Conservation (phyloP, 2,329 filamentous ascomycete species). For the Alternaria viburni region DNA sequence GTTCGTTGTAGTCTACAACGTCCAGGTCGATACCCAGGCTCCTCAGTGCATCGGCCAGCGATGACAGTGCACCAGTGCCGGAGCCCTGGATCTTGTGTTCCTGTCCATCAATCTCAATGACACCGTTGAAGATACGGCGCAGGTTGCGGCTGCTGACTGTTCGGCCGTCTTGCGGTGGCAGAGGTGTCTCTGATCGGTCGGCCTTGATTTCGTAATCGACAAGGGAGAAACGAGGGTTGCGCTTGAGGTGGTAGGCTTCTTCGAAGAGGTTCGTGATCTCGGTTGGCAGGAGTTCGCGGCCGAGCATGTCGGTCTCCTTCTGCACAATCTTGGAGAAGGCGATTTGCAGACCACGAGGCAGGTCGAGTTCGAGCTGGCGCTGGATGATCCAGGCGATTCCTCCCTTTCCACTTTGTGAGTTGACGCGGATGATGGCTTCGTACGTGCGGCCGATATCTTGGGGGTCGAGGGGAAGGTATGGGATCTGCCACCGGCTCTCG, state of each 20-base stretch:
- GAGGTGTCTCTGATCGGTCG: conserved; percentile 79
- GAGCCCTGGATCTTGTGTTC: conserved; percentile 80
- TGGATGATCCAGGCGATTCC: conserved; percentile 94
- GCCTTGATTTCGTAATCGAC: conserved; percentile 91
- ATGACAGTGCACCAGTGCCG: conserved; percentile 90
- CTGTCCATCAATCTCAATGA: conserved; percentile 79
- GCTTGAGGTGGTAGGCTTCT: conserved; percentile 81
- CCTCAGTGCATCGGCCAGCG: conserved; percentile 80
- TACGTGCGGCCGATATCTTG: conserved; percentile 95
- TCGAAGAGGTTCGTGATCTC: conserved; percentile 93
- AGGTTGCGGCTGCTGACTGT: conserved; percentile 79
- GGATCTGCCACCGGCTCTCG: conserved; percentile 80
- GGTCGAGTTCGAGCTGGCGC: conserved; percentile 85
- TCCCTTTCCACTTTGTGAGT: conserved; percentile 94
- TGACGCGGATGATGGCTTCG: conserved; percentile 97
- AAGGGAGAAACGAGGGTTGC: conserved; percentile 83
- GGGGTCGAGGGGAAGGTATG: conserved; percentile 92
- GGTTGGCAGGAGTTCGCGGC: conserved; percentile 79
- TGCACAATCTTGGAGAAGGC: conserved; percentile 91
- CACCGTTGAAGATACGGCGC: conserved; percentile 81
- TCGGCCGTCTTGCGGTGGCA: conserved; percentile 70
- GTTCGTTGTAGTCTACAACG: conserved; percentile 94
- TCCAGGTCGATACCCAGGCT: conserved; percentile 84
- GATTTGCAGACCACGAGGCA: conserved; percentile 89
- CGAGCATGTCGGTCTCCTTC: conserved; percentile 76